These are phyloP conservation scores for Casaregolazyma suthepensis DNA, from an alignment of 1,139 yeast species.

Conservation along the genomic window DNA sequence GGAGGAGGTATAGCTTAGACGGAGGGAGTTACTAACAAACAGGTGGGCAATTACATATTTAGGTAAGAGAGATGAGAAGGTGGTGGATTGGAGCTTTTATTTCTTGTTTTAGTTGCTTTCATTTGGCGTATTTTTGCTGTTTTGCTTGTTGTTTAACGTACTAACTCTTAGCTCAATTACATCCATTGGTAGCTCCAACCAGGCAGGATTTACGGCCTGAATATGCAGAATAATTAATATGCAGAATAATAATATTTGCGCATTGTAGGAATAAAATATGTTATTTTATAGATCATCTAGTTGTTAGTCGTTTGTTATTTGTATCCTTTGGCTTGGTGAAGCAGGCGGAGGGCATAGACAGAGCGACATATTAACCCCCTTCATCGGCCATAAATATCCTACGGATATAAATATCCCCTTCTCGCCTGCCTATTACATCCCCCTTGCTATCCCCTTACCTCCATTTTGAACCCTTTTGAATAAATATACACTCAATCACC, in stretches of 20 bases:
- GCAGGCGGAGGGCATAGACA: no score
- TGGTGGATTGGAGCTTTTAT: not conserved
- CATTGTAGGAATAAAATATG: not conserved
- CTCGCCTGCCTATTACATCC: not conserved
- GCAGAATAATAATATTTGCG: not conserved
- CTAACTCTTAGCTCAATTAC: slow-evolving; percentile 54
- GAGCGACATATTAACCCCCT: no score
- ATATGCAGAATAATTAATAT: slow-evolving; percentile 32
- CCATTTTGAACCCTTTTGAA: not conserved
- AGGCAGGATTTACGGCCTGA: slow-evolving; percentile 69
- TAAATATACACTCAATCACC: slow-evolving; percentile 20
- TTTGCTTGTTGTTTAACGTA: not conserved
- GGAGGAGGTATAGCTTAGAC: not conserved
- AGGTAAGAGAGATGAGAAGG: slow-evolving; percentile 27
- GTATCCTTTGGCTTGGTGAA: not conserved
- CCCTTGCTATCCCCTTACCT: not conserved
- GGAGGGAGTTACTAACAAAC: slow-evolving; percentile 2
- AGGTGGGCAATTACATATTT: slow-evolving; percentile 80
- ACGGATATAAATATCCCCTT: not conserved
- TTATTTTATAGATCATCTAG: not conserved
- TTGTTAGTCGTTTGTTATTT: not conserved
- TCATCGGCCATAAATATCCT: no score
- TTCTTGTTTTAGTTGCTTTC: not conserved
- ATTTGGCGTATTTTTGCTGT: not conserved
- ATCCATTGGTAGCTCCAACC: slow-evolving; percentile 68